Evolutionary conservation across 495 filamentous ascomycete genomes (phyloP), one percentile per base, ranked within the genome.

Genomic region (Podospora conica): DNA sequence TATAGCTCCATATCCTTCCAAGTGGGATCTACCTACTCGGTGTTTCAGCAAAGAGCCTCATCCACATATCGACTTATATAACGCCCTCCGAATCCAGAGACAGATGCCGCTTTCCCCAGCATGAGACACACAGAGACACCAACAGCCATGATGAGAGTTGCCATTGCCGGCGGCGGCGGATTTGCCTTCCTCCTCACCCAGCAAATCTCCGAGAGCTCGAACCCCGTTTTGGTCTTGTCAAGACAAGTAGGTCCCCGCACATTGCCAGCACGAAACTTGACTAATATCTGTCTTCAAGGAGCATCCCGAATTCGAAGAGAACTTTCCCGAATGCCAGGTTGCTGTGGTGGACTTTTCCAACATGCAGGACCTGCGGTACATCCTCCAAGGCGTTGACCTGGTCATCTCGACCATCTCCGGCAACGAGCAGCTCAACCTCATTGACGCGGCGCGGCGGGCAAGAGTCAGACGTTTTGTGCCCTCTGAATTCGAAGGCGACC

Each of bases 381-480:
- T 83, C n/a, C 82, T 92, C 11, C 77, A 81, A 63, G 89, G 89
- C 12, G 82, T 90, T n/a, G 87, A 91, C 76, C 83, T 88, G 22
- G 82, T 92, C 67, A 90, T 92, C 63, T 92, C 90, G 6, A 91
- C 90, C 12, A 85, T 92, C 33, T 83, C 85, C 3, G 84, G 86
- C 40, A 75, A 71, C 60, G 80, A 86, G 27, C 89, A 92, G 68
- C 80, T 91, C 66, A 83, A 86, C 70, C 83, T 92, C 20, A 91
- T 92, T 70, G 85, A 90, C 67, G 88, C 90, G 1, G 89, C 89
- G 9, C 81, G 87, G 27, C 75, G 80, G 29, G 85, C 83, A 15
- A 73, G 83, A n/a, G 90, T 91, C 9, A 81, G 82, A 24, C 81
- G 87, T 22, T 91, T 92, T 71, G 86, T 88, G 18, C 90, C 90